Evolutionary conservation across 192 early-diverging fungal genomes (phyloP).

Genomic region (Rhizoclosmatium globosum): DNA sequence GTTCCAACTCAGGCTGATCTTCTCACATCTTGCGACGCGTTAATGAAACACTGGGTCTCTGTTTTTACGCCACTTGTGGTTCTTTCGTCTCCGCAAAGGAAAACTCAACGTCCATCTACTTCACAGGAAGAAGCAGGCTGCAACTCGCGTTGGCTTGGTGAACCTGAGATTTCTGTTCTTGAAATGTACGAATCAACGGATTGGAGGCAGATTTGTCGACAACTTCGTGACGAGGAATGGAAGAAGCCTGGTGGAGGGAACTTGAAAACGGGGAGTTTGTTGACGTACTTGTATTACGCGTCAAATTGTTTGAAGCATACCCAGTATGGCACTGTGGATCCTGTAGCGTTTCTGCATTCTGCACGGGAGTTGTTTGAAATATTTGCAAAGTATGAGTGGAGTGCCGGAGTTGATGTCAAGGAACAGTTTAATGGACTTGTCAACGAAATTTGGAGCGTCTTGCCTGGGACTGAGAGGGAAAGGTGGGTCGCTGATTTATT

Average conservation of each 20-base stretch:
- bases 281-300: conserved; percentile 12
- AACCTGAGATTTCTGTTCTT: background rate
- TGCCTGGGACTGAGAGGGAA: background rate
- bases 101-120: background rate
- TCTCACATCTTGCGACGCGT: background rate
- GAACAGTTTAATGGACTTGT: background rate
- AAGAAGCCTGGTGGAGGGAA: background rate
- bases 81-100: no score
- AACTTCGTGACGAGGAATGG: background rate
- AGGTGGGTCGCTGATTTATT: no score
- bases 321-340: background rate
- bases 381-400: no score
- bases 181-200: conserved; percentile 3
- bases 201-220: conserved; percentile 6
- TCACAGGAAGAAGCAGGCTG: background rate
- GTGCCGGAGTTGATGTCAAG: background rate
- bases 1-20: background rate
- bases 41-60: conserved; percentile 1
- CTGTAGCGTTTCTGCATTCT: conserved; percentile 5
- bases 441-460: background rate
- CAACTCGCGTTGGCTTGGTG: background rate
- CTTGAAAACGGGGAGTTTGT: background rate
- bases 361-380: conserved; percentile 6
- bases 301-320: conserved; percentile 18
- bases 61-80: background rate